These are phyloP conservation scores for Aegilops longissima DNA, from an alignment of 176 grass and related monocot species.

Conservation along the genomic window DNA sequence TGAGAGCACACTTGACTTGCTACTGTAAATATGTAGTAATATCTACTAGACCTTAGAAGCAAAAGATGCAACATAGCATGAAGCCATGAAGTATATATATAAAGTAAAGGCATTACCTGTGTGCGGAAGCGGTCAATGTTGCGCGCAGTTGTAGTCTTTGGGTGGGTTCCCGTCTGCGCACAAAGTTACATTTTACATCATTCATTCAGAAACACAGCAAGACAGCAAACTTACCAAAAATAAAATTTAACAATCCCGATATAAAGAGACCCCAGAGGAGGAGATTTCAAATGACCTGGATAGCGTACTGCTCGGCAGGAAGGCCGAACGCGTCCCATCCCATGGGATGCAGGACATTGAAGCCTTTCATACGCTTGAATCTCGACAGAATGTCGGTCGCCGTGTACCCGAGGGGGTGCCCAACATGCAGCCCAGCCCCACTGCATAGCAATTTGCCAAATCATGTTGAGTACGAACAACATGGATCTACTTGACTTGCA, in stretches of 20 bases:
- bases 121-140: conserved; percentile 77
- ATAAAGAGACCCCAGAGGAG: background rate
- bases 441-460: conserved; percentile 29
- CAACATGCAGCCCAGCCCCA: conserved; percentile 87
- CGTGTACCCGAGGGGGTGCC: conserved; percentile 89
- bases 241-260: background rate
- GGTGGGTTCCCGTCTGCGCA: conserved; percentile 89
- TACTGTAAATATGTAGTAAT: background rate
- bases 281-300: conserved; percentile 50
- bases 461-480: background rate
- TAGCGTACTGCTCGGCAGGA: conserved; percentile 95
- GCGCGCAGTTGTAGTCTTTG: conserved; percentile 71
- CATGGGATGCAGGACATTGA: conserved; percentile 98
- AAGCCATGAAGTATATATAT: background rate
- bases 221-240: background rate
- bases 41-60: background rate
- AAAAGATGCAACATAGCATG: background rate
- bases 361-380: conserved; percentile 93
- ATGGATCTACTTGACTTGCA: background rate
- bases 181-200: conserved; percentile 1
- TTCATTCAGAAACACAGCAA: conserved; percentile 17
- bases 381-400: conserved; percentile 87
- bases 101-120: conserved; percentile 47
- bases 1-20: background rate
- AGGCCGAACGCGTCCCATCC: conserved; percentile 98